Conservation (phyloP, 2,329 filamentous ascomycete genomes). For the Stagonosporopsis cucurbitacearum region DNA sequence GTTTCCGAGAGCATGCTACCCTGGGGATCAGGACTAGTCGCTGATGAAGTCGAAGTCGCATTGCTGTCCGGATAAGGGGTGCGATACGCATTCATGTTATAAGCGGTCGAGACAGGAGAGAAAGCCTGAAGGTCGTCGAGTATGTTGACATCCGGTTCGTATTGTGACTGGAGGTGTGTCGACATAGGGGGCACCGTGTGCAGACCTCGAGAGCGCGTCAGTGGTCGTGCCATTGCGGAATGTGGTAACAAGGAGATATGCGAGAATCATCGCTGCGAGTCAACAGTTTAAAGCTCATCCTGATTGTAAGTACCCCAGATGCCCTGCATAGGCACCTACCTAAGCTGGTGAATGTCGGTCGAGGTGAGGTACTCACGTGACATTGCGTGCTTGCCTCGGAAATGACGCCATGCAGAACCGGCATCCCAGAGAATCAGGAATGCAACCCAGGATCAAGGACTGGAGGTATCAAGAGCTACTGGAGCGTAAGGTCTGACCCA, state of each 20-base stretch:
- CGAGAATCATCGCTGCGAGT: constrained; percentile 1
- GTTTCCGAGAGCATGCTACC: constrained; percentile 29
- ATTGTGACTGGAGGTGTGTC: constrained; percentile 31
- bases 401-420: constrained; percentile 33
- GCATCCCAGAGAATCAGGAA: constrained; percentile 21
- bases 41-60: constrained; percentile 37
- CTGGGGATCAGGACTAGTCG: constrained; percentile 32
- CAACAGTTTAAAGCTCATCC: constrained; percentile 5
- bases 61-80: constrained; percentile 45
- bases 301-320: constrained; percentile 1
- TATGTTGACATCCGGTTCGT: constrained; percentile 34
- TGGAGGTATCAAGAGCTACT: constrained; percentile 9
- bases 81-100: constrained; percentile 34
- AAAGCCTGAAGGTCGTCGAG: constrained; percentile 42
- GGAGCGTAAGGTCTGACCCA: constrained; percentile 10
- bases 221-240: constrained; percentile 22
- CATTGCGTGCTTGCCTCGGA: constrained; percentile 24
- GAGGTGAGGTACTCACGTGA: constrained; percentile 27
- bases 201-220: constrained; percentile 38
- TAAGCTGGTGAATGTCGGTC: constrained; percentile 23
- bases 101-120: constrained; percentile 35
- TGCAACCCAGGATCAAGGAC: constrained; percentile 20
- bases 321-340: constrained; percentile 29
- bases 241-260: constrained; percentile 8
- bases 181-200: constrained; percentile 41